Percentiles rank a stretch among this genome's conserved stretches.
Conservation (phyloP, 2,329 filamentous ascomycete genomes). For the Alternaria brassicicola region DNA sequence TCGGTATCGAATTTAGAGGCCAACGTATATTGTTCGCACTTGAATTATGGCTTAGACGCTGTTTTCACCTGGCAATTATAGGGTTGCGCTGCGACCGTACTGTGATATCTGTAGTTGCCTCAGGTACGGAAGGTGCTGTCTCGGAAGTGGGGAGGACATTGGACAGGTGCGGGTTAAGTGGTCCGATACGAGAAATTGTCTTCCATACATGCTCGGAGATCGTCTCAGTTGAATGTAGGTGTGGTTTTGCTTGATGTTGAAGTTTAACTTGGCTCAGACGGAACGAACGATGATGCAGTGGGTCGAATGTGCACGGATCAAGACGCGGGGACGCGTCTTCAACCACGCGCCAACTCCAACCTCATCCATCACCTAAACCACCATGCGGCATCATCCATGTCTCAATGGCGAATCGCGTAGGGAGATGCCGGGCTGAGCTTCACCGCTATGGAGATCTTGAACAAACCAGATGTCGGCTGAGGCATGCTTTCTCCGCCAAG, state of each 20-base stretch:
- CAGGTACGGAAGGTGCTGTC: neutral
- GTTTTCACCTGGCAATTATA: neutral
- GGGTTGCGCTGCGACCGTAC: neutral
- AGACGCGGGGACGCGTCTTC: neutral
- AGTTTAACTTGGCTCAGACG: neutral
- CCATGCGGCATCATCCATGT: neutral
- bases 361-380: neutral
- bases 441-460: neutral
- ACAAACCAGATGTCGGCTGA: slow-evolving; percentile 9
- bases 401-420: neutral
- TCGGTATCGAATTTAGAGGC: slow-evolving; percentile 1
- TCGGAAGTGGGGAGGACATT: neutral
- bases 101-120: neutral
- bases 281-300: neutral
- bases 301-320: neutral
- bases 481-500: slow-evolving; percentile 25
- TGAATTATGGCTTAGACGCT: too few species aligned
- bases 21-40: neutral
- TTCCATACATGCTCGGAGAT: neutral
- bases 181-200: neutral
- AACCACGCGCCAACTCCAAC: neutral
- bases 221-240: neutral
- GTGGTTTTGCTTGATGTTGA: neutral
- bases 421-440: neutral
- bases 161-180: neutral